Percentiles rank a stretch among this genome's conserved stretches.
These are phyloP conservation scores for Miamiensis avidus DNA, from an alignment of 169 alveolate species.

Conservation along the genomic window DNA sequence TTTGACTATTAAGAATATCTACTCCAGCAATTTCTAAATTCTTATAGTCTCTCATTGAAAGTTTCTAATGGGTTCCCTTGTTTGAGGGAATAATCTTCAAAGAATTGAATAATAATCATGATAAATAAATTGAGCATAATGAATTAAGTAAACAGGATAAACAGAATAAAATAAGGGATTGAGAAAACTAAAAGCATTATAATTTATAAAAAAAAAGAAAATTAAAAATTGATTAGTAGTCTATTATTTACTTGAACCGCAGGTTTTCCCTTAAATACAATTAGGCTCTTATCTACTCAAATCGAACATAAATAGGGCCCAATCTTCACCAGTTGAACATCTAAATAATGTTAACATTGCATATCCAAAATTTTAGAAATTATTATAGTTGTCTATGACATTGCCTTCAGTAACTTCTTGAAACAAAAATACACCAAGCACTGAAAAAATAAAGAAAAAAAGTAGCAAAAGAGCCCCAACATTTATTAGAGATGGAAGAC, in stretches of 20 bases:
- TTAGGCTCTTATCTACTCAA: neutral
- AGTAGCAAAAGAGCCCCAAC: slow-evolving; percentile 55
- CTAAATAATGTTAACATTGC: slow-evolving; percentile 66
- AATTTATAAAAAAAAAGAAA: no score
- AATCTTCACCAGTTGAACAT: slow-evolving; percentile 77
- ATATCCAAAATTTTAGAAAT: slow-evolving; percentile 64
- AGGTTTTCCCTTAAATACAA: neutral
- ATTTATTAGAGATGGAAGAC: slow-evolving; percentile 58
- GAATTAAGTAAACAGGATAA: slow-evolving; percentile 49
- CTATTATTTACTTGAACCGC: slow-evolving; percentile 40
- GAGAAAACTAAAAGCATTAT: slow-evolving; percentile 4
- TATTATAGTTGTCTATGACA: slow-evolving; percentile 54
- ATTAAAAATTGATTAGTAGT: slow-evolving; percentile 8
- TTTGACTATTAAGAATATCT: slow-evolving; percentile 56
- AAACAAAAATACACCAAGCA: slow-evolving; percentile 71
- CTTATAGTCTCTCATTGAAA: slow-evolving; percentile 66
- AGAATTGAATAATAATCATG: slow-evolving; percentile 78
- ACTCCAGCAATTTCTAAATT: slow-evolving; percentile 74
- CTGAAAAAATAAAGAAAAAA: slow-evolving; percentile 59
- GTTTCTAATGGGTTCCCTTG: slow-evolving; percentile 65
- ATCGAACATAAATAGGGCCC: slow-evolving; percentile 53
- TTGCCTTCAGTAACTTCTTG: slow-evolving; percentile 64
- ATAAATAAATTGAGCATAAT: slow-evolving; percentile 81
- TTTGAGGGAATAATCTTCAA: slow-evolving; percentile 76
- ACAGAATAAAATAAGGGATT: slow-evolving; percentile 36